Percentiles rank a stretch among this genome's conserved stretches.
phyloP scores from a whole-genome alignment of 78 protist genomes.

The Pigoraptor vietnamica region DNA sequence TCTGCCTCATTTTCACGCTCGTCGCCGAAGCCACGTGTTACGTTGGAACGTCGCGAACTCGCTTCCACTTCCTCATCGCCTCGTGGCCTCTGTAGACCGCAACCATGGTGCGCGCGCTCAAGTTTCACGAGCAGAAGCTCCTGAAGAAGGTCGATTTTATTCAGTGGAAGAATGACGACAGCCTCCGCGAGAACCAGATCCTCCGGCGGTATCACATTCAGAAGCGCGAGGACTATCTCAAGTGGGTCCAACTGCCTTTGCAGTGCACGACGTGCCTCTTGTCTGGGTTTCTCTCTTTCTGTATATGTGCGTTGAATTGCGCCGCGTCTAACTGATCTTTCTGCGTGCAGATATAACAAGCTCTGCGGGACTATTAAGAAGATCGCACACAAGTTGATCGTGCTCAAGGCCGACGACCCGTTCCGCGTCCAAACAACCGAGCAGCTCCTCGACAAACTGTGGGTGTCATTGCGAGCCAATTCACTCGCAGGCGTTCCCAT shows the following conservation, averaged over 20 bases:
- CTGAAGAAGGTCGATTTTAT: conserved; percentile 76
- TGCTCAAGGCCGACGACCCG: conserved; percentile 41
- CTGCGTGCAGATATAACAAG: conserved; percentile 49
- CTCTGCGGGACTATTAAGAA: conserved; percentile 27
- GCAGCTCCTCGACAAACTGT: conserved; percentile 61
- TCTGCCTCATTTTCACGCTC: no score
- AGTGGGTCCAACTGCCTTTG: conserved; percentile 6
- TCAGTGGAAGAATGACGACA: conserved; percentile 58
- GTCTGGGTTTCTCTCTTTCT: not conserved
- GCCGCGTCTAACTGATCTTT: not conserved
- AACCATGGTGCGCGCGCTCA: conserved; percentile 50
- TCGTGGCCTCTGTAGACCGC: no score
- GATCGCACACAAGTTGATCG: conserved; percentile 27
- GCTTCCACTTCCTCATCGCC: no score
- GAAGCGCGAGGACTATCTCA: conserved; percentile 73
- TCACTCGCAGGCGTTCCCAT: not conserved
- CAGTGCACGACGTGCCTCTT: not conserved
- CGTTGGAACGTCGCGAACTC: no score
- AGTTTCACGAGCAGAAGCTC: conserved; percentile 76
- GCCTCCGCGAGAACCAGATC: conserved; percentile 53
- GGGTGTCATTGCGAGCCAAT: not conserved
- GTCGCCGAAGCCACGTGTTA: no score
- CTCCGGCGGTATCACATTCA: conserved; percentile 56
- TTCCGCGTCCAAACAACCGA: conserved; percentile 48
- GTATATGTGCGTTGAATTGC: not conserved